Conservation (phyloP, 306 rosid genomes). For the Prunus persica region DNA sequence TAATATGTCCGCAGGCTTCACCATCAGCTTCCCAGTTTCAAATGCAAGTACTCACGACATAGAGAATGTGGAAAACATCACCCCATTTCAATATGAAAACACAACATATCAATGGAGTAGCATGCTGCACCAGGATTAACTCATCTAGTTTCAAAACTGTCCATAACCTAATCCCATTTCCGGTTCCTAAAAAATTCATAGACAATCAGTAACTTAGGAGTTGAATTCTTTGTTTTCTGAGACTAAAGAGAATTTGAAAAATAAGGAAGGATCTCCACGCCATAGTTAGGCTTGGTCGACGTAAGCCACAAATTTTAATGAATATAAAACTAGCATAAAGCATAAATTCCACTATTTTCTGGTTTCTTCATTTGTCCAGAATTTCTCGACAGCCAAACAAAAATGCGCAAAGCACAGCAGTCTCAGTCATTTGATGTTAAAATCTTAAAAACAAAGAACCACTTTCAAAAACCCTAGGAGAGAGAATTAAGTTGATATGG, state of each 20-base stretch:
- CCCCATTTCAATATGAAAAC: not conserved
- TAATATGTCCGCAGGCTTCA: not conserved
- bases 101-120: not conserved
- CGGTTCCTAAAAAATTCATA: not conserved
- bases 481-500: not conserved
- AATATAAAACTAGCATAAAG: not conserved
- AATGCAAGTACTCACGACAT: not conserved
- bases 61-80: not conserved
- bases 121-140: not conserved
- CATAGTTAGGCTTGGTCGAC: not conserved
- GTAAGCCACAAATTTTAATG: not conserved
- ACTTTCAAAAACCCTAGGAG: not conserved
- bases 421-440: not conserved
- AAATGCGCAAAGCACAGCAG: conserved; percentile 5
- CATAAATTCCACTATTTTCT: not conserved
- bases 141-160: not conserved
- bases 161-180: not conserved
- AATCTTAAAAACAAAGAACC: not conserved
- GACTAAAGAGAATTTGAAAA: not conserved
- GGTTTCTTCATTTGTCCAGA: not conserved
- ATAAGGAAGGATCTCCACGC: not conserved
- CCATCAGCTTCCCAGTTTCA: not conserved
- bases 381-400: conserved; percentile 9
- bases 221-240: not conserved
- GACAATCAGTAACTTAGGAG: not conserved